Evolutionary conservation across 306 rosid species (phyloP), one percentile per base, ranked within the genome.

Genomic region (Rosa chinensis): DNA sequence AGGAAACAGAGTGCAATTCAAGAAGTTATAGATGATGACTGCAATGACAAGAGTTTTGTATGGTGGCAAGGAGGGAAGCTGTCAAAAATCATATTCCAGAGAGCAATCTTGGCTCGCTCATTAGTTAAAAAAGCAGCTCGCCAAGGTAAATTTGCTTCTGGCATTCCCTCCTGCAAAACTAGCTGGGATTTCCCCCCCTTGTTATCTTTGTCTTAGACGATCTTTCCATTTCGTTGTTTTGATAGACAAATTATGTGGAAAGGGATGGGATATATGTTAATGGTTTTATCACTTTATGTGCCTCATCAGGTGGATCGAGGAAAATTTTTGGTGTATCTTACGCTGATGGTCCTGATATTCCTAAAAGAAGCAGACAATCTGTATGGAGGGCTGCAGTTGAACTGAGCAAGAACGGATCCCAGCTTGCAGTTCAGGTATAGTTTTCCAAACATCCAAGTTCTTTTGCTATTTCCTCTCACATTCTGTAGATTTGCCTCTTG

Each of bases 311-410:
- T 85, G 98, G 99, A 66, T 66, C 9, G 70, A 87, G 80, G 79
- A 93, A 89, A 86, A 87, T 96, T 86, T 84, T 88, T 77, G 88
- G 96, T 59, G 59, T 93, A 82, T 79, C 59, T 72, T 96, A 93
- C 79, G 87, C 89, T 67, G 99, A 95, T 84, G 89, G 92, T 79
- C 86, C 85, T 67, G 97, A 96, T 81, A 86, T 91, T 77, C 97
- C 97, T 17, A 93, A 83, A 82, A 93, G 99, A 84, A 90, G 92
- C 82, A 86, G 96, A 79, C 99, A 82, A 77, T 85, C 90, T 13
- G 93, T 84, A 64, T 96, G 99, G 99, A 93, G 98, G 86, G 94
- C 90, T 69, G 88, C 97, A 47, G 98, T 96, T 79, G 93, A 90
- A 84, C 86, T 84, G 91, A 91, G 98, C 84, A 89, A 85, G 86